Base-by-base conservation (phyloP, 2,329 filamentous ascomycete species). In the Incumbomyces delicatus region DNA sequence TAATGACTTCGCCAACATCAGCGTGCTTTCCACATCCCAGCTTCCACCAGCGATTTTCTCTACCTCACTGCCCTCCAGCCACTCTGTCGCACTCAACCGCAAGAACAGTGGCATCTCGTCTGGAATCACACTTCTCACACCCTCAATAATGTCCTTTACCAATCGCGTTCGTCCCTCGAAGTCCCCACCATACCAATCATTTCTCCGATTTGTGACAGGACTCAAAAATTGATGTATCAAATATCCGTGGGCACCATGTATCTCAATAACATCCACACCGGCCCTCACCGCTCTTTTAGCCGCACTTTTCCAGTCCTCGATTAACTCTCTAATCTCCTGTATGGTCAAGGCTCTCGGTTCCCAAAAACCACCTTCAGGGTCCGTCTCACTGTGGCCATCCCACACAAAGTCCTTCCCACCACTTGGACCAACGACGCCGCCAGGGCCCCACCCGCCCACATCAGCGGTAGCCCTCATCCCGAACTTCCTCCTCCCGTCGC, bases 181-280 rank as follows among this genome's bases (percentile, higher is more conserved):
- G 55, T 64, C 66, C 50, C 76, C 68, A 40, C 72, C 67, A 57
- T 74, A 80, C 33, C 66, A 56, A 53, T 80, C 76, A 0, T 70
- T 83, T 13, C 86, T 74, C 41, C 76, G 68, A 64, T 92, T 92
- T n/a, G 73, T 72, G 0, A 75, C 74, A 0, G 85, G 84, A 0
- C 77, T 80, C 2, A 88, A 50, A 69, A 90, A 92, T 1, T 70
- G 66, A 56, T 81, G 78, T 0, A 90, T 66, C 0, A 92, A 73
- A 60, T 89, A 92, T 1, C 86, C 85, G 58, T 92, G 86, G 0
- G 85, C 87, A 55, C 75, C 77, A 66, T 92, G 87, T 42, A 94
- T 78, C 62, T 94, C 87, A 49, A 94, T 80, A 6, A 81, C 76
- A 60, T 94, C 87, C 41, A 86, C 77, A 0, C 87, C 87, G 1